These are phyloP conservation scores for Eucalyptus curtisii DNA, from an alignment of 345 rosid species.

Conservation along the genomic window DNA sequence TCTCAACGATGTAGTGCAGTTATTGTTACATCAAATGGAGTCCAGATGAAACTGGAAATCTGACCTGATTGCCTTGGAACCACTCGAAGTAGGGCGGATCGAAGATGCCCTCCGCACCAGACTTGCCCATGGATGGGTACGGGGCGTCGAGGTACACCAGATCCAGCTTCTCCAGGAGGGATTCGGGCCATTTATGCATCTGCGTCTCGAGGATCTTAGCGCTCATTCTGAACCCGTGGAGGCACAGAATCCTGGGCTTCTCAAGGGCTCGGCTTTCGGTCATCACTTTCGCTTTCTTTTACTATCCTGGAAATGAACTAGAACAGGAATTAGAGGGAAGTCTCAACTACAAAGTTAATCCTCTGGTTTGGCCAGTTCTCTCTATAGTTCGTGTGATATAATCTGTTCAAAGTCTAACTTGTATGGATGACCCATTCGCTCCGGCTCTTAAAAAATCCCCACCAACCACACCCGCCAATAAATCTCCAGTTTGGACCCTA, in stretches of 20 bases:
- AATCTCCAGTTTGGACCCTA: not conserved
- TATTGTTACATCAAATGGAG: not conserved
- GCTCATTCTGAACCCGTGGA: slow-evolving; percentile 38
- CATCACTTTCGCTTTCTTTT: not conserved
- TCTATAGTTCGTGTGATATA: not conserved
- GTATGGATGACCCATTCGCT: not conserved
- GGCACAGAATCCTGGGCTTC: slow-evolving; percentile 10
- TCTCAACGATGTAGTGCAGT: not conserved
- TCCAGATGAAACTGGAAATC: not conserved
- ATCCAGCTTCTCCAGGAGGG: slow-evolving; percentile 13
- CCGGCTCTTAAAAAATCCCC: not conserved
- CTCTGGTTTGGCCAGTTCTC: not conserved
- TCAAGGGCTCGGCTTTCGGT: not conserved
- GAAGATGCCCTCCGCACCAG: slow-evolving; percentile 23
- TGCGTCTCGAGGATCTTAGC: slow-evolving; percentile 9
- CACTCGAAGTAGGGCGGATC: slow-evolving; percentile 35
- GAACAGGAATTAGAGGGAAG: not conserved
- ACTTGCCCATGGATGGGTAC: slow-evolving; percentile 21
- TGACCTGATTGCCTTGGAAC: slow-evolving; percentile 19
- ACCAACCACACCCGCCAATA: not conserved
- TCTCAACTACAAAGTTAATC: not conserved
- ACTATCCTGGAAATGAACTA: not conserved
- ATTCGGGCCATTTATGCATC: slow-evolving; percentile 6
- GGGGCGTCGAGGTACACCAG: slow-evolving; percentile 30
- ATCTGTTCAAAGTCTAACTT: not conserved